Conservation (phyloP, 306 rosid species). For the Prosopis cineraria region DNA sequence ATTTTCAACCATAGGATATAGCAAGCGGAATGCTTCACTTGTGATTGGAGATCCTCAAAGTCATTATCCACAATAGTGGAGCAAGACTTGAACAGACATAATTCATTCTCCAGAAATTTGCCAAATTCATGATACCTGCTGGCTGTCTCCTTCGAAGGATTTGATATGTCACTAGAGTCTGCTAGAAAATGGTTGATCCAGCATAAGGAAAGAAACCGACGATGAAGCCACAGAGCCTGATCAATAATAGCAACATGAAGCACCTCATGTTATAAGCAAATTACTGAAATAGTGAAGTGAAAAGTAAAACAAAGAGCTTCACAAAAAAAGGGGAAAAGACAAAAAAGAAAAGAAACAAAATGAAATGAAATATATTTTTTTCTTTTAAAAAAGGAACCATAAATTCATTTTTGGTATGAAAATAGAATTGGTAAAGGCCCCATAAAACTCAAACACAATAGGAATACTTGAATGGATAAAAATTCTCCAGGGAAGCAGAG, state of each 20-base stretch:
- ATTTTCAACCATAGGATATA: conserved; percentile 69
- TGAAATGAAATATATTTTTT: background rate
- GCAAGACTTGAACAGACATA: conserved; percentile 56
- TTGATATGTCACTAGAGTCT: conserved; percentile 28
- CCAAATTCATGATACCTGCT: conserved; percentile 34
- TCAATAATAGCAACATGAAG: conserved; percentile 20
- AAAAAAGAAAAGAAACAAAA: background rate
- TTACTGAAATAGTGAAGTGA: background rate
- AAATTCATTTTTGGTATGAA: conserved; percentile 1
- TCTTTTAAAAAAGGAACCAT: background rate
- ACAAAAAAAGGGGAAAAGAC: background rate
- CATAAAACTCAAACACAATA: background rate
- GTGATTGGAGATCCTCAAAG: conserved; percentile 75
- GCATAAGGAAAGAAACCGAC: conserved; percentile 69
- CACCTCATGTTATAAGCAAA: background rate
- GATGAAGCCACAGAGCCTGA: conserved; percentile 97
- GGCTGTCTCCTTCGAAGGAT: conserved; percentile 37
- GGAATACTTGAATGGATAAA: conserved; percentile 13
- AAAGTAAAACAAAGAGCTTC: background rate
- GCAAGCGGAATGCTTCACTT: conserved; percentile 57
- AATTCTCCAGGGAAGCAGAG: background rate
- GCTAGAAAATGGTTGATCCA: conserved; percentile 54
- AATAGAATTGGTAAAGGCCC: conserved; percentile 9
- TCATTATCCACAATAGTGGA: conserved; percentile 48
- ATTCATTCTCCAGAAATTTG: conserved; percentile 56